Percentiles rank a stretch among this genome's conserved stretches.
Evolutionary conservation across 1,139 yeast genomes (phyloP).

Genomic region (Yamadazyma atlantica): DNA sequence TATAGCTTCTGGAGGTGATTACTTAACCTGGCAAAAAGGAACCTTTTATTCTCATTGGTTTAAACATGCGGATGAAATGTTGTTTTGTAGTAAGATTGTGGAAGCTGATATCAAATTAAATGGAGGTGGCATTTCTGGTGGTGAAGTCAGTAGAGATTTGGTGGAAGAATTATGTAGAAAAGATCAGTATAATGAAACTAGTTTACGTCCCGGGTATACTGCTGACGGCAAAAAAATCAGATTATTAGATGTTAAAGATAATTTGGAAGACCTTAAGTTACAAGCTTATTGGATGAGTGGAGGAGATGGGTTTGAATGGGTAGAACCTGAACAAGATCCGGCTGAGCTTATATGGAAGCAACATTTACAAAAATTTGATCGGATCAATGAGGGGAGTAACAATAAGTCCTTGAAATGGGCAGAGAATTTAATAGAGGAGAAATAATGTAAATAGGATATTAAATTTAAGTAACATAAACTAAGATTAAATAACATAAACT

Average conservation of each 20-base stretch:
- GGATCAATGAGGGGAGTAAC: conserved; percentile 14
- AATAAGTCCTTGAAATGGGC: conserved; percentile 34
- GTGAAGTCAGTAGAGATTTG: conserved; percentile 34
- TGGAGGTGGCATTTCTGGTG: conserved; percentile 39
- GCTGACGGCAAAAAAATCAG: conserved; percentile 43
- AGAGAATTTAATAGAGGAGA: conserved; percentile 30
- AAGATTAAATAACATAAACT: background rate
- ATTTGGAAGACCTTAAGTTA: conserved; percentile 53
- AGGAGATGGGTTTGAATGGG: conserved; percentile 78
- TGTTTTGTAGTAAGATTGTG: conserved; percentile 63
- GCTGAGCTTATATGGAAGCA: conserved; percentile 61
- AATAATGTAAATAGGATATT: too few relatives aligned
- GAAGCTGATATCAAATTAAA: conserved; percentile 61
- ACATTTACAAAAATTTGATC: conserved; percentile 27
- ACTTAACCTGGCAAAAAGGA: conserved; percentile 63
- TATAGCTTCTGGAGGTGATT: conserved; percentile 51
- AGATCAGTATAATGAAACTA: conserved; percentile 26
- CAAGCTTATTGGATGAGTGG: conserved; percentile 79
- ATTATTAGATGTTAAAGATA: conserved; percentile 41
- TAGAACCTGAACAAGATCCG: conserved; percentile 79
- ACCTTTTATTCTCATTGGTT: conserved; percentile 67
- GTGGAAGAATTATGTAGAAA: conserved; percentile 41
- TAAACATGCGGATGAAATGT: conserved; percentile 65
- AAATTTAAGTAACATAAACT: conserved; percentile 1
- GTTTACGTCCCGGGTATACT: conserved; percentile 33